Conservation (phyloP, 768 basidiomycete species). For the Gymnopilus dilepis region DNA sequence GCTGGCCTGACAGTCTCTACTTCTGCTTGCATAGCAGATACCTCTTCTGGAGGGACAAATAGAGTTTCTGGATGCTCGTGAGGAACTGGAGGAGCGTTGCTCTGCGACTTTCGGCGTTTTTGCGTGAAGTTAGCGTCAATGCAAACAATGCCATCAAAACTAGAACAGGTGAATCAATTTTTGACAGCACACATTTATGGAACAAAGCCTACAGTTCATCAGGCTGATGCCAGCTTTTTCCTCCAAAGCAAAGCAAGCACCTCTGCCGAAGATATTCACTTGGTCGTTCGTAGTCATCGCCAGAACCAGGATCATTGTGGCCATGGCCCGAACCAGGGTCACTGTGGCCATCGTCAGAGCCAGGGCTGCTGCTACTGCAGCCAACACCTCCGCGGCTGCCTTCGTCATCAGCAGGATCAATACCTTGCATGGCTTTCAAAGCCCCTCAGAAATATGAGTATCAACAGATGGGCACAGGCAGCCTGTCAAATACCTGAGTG, state of each 20-base stretch:
- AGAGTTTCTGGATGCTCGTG: neutral
- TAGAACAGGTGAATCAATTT: neutral
- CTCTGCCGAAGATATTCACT: no score
- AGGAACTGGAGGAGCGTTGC: neutral
- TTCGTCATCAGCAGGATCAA: no score
- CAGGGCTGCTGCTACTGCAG: neutral
- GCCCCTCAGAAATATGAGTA: no score
- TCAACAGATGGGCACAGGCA: no score
- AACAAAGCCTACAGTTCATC: neutral
- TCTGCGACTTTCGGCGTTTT: neutral
- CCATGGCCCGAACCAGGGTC: no score
- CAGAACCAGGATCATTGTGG: neutral
- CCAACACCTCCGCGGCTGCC: no score
- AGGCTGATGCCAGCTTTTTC: neutral
- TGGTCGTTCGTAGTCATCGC: neutral
- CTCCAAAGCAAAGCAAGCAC: neutral
- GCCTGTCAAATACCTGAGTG: no score
- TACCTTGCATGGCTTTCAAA: no score
- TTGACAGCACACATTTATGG: neutral
- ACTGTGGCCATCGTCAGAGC: neutral
- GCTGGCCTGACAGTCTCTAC: no score
- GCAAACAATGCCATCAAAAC: conserved; percentile 6
- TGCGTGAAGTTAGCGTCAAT: no score
- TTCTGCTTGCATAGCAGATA: no score
- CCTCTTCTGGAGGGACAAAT: neutral